Base-by-base conservation (phyloP, 2,329 filamentous ascomycete species). In the Diplodia corticola region DNA sequence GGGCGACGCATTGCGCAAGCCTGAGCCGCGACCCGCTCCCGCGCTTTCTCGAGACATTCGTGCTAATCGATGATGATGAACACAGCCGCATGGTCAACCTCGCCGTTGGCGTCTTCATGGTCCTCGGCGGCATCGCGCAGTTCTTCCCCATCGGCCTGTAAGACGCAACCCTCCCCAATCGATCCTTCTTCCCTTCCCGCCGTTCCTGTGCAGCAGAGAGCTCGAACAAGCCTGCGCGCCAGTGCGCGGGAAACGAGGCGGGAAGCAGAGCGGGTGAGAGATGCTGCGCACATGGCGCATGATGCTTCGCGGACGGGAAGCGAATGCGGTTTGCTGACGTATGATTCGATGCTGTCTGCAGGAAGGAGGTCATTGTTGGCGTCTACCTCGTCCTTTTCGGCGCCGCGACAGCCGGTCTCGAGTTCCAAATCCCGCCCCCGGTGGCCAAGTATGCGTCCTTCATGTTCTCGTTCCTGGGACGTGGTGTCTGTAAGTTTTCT, bases 381-480 rank as follows among this genome's bases (percentile, higher is more conserved):
- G 82, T 87, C 72, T 99, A 98, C 79, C 88, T 97, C 73, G 92
- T 97, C 70, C 80, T 97, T 70, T 99, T 99, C 76, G 95, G 95
- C 78, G 84, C 93, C 68, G 86, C 53, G 53, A 65, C 64, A 22
- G 64, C 53, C 30, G 53, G 54, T 50, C 57, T 66, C 30, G 95
- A 99, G 81, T 96, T 98, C 83, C 91, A 97, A 80, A 94, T 97
- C 73, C 94, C 95, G 60, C 92, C 93, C 67, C 93, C 97, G 78
- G 85, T 97, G 64, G 90, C 93, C 67, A 90, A 92, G 81, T 97
- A 98, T 83, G 94, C 93, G 64, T 96, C 92, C 12, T 99, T 99
- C 84, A 89, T 98, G 80, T 98, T 98, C 84, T 96, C 92, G 67
- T 98, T 99, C 85, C 82, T 98, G 72, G 95, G 95, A 69, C 93